phyloP scores from a whole-genome alignment of 1,139 yeast species.

The Yamadazyma epiphylla region DNA sequence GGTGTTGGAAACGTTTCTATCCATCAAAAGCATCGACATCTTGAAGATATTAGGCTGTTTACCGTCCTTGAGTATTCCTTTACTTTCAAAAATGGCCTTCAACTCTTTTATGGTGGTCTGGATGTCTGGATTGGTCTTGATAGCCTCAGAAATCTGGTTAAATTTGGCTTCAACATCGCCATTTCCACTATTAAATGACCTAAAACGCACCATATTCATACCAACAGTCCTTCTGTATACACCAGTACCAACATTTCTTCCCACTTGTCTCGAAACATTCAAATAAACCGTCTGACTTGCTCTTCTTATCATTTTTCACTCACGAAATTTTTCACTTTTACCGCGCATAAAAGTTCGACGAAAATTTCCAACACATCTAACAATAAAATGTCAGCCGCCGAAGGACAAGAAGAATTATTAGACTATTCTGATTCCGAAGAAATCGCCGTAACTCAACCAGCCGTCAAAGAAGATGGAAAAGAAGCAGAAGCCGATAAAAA shows the following conservation, averaged over 20 bases:
- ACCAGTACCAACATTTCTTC: too few species aligned
- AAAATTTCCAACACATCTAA: slow-evolving; percentile 1
- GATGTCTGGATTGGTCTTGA: slow-evolving; percentile 27
- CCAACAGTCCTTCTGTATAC: too few species aligned
- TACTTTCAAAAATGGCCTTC: slow-evolving; percentile 26
- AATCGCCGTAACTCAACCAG: slow-evolving; percentile 70
- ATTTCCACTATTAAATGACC: too few species aligned
- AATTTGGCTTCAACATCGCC: too few species aligned
- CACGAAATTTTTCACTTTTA: too few species aligned
- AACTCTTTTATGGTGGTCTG: slow-evolving; percentile 25
- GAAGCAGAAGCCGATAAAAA: slow-evolving; percentile 72
- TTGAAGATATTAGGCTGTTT: slow-evolving; percentile 33
- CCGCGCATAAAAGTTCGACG: slow-evolving; percentile 1
- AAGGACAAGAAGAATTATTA: slow-evolving; percentile 98
- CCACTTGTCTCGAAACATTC: background rate
- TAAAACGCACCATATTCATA: too few species aligned
- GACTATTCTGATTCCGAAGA: slow-evolving; percentile 99
- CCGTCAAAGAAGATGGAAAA: slow-evolving; percentile 43
- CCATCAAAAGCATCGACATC: slow-evolving; percentile 35
- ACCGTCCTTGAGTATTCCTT: slow-evolving; percentile 30
- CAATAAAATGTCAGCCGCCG: slow-evolving; percentile 90
- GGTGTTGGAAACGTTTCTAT: slow-evolving; percentile 32
- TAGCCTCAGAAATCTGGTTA: slow-evolving; percentile 15
- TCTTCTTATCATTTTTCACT: slow-evolving; percentile 9
- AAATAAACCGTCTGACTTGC: too few species aligned